phyloP scores from a whole-genome alignment of 768 basidiomycete species.

The Crepidotus variabilis region DNA sequence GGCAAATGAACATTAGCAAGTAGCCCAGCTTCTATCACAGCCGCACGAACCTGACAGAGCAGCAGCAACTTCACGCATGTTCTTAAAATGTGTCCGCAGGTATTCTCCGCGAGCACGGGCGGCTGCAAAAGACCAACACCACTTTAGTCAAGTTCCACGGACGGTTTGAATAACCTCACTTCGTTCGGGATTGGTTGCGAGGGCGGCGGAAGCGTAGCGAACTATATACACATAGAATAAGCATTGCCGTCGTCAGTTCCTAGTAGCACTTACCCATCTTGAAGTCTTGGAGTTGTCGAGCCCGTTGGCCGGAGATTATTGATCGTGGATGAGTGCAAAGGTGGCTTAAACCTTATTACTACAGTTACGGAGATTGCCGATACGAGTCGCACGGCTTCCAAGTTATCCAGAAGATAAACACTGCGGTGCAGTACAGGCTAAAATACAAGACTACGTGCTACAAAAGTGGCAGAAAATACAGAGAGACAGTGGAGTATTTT shows the following conservation, averaged over 20 bases:
- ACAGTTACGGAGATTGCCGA: constrained; percentile 27
- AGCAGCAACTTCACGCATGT: constrained; percentile 99
- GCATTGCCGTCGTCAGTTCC: constrained; percentile 12
- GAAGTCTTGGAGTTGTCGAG: constrained; percentile 50
- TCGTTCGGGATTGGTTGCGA: constrained; percentile 93
- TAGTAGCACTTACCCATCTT: constrained; percentile 59
- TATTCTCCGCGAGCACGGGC: constrained; percentile 94
- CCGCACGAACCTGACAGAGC: constrained; percentile 62
- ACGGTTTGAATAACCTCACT: constrained; percentile 47
- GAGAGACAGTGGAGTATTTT: too few relatives aligned
- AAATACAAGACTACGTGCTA: too few relatives aligned
- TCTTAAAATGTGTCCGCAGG: constrained; percentile 99
- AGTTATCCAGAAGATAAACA: too few relatives aligned
- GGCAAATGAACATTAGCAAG: neutral
- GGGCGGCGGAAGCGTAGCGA: constrained; percentile 89
- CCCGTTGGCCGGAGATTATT: constrained; percentile 28
- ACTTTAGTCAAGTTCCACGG: too few relatives aligned
- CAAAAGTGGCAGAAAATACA: too few relatives aligned
- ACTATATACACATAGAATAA: constrained; percentile 41
- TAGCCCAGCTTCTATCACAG: constrained; percentile 27
- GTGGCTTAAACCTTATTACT: constrained; percentile 48
- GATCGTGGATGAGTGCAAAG: constrained; percentile 9
- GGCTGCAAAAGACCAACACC: constrained; percentile 41
- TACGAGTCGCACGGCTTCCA: neutral
- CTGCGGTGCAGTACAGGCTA: too few relatives aligned